A percentile compares a stretch with the other conserved stretches of the same genome.
Evolutionary conservation across 1,284 basidiomycete species (phyloP).

Genomic region (Rhodotorula sp.): DNA sequence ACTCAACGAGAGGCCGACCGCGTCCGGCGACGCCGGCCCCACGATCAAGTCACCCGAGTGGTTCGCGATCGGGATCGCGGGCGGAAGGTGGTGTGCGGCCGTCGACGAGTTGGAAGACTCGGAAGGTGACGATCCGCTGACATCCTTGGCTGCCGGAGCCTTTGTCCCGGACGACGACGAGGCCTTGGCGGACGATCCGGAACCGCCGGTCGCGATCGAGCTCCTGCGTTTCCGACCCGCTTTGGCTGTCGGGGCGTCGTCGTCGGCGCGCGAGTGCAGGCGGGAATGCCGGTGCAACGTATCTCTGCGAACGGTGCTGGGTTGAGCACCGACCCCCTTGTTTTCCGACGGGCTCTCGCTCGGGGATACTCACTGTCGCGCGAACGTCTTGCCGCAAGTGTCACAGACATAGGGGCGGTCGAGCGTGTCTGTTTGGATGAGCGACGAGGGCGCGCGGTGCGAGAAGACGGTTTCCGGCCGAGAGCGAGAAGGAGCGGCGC

Average conservation of each 20-base stretch:
- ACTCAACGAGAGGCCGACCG: slow-evolving; percentile 25
- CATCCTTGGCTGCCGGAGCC: not conserved
- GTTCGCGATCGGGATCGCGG: not conserved
- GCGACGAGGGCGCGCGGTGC: not conserved
- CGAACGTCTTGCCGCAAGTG: slow-evolving; percentile 38
- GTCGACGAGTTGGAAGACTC: not conserved
- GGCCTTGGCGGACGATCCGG: not conserved
- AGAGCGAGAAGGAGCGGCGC: not conserved
- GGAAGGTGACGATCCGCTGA: not conserved
- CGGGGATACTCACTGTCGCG: slow-evolving; percentile 34
- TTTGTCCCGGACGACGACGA: slow-evolving; percentile 6
- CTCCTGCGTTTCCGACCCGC: slow-evolving; percentile 21
- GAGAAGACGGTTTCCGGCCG: not conserved
- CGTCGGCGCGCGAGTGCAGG: slow-evolving; percentile 33
- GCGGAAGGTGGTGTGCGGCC: not conserved
- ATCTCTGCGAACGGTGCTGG: slow-evolving; percentile 23
- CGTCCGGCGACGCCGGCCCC: not conserved
- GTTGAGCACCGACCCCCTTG: not conserved
- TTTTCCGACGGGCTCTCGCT: not conserved
- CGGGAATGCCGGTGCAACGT: slow-evolving; percentile 39
- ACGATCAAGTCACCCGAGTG: slow-evolving; percentile 2
- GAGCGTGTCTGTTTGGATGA: slow-evolving; percentile 25
- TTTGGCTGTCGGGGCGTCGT: slow-evolving; percentile 26
- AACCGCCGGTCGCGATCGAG: slow-evolving; percentile 7
- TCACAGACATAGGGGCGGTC: slow-evolving; percentile 36